Percentiles rank a stretch among this genome's conserved stretches.
phyloP scores from a whole-genome alignment of 345 rosid species.

The Salix viminalis region DNA sequence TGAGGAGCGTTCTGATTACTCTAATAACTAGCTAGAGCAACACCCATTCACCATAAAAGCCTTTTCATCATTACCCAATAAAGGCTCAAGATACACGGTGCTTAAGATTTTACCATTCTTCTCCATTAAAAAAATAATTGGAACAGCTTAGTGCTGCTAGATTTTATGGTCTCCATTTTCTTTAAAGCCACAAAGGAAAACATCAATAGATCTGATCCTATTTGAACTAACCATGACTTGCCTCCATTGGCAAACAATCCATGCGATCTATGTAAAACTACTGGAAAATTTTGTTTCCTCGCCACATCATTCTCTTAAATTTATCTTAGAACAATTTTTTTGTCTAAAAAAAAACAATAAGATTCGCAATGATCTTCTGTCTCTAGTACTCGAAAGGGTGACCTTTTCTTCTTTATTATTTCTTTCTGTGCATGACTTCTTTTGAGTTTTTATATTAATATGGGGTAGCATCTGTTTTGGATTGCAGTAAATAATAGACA shows the following conservation, averaged over 20 bases:
- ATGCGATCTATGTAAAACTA: neutral
- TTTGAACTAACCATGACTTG: neutral
- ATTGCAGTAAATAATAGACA: neutral
- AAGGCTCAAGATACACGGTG: neutral
- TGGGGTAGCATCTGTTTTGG: neutral
- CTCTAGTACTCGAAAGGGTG: neutral
- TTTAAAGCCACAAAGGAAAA: neutral
- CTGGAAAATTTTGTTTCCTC: neutral
- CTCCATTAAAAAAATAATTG: neutral
- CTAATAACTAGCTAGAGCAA: neutral
- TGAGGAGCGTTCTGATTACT: neutral
- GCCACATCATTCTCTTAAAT: neutral
- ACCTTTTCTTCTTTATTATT: neutral
- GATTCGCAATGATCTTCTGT: neutral
- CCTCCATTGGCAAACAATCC: neutral
- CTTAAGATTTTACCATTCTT: neutral
- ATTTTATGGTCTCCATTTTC: neutral
- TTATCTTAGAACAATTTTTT: neutral
- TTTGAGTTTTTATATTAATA: neutral
- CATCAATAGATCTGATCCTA: neutral
- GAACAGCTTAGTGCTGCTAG: neutral
- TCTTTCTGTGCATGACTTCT: neutral
- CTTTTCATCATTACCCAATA: neutral
- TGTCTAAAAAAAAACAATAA: too few species aligned
- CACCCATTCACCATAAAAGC: neutral